These are phyloP conservation scores for Phaeosphaeriaceae sp. DNA, from an alignment of 2,329 filamentous ascomycete species.

Conservation along the genomic window DNA sequence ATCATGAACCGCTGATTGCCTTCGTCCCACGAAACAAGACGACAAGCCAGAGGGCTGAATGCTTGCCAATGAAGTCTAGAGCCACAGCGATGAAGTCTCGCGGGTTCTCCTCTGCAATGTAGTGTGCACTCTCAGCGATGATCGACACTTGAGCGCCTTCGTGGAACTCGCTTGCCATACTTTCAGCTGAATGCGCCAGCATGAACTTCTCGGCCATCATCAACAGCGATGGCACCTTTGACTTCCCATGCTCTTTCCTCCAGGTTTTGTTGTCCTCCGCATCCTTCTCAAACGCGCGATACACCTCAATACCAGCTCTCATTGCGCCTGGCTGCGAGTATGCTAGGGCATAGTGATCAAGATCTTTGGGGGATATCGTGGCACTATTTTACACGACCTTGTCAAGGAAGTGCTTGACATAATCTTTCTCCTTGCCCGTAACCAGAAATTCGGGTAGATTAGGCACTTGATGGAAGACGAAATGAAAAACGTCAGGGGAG, in stretches of 20 bases:
- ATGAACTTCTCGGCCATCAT: constrained; percentile 33
- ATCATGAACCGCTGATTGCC: neutral
- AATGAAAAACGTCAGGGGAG: constrained; percentile 48
- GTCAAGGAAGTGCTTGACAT: constrained; percentile 18
- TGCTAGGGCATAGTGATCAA: constrained; percentile 1
- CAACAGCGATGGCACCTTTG: constrained; percentile 31
- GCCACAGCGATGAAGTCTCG: constrained; percentile 25
- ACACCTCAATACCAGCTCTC: constrained; percentile 40
- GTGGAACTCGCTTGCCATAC: constrained; percentile 31
- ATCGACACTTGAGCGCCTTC: constrained; percentile 20
- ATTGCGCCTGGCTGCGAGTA: constrained; percentile 42
- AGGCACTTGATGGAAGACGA: constrained; percentile 51
- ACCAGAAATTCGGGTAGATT: constrained; percentile 20
- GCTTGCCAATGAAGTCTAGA: constrained; percentile 24
- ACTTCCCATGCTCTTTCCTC: constrained; percentile 30
- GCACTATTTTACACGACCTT: constrained; percentile 12
- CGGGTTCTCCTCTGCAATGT: constrained; percentile 34
- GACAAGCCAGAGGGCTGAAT: neutral
- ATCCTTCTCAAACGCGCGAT: constrained; percentile 46
- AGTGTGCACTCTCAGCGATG: constrained; percentile 33
- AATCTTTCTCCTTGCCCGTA: constrained; percentile 15
- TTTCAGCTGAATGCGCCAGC: constrained; percentile 23
- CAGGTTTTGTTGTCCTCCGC: constrained; percentile 31
- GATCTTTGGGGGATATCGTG: constrained; percentile 8
- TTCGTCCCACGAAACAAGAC: neutral